Evolutionary conservation across 1,284 basidiomycete species (phyloP).

Genomic region (Meira miltonrushii): DNA sequence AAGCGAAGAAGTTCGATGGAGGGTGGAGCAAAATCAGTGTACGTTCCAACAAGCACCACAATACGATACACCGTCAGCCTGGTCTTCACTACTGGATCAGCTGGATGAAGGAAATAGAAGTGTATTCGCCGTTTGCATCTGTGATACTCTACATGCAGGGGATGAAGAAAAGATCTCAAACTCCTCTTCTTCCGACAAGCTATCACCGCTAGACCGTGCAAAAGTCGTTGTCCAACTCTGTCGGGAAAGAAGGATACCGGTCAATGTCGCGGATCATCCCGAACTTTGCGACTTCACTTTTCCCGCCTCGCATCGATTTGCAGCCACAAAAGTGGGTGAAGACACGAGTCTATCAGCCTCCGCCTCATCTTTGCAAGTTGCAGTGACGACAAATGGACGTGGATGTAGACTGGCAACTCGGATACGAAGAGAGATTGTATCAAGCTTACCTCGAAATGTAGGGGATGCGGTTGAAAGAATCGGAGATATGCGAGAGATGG

Average conservation of each 20-base stretch:
- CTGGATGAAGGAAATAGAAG: constrained; percentile 3
- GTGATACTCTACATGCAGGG: constrained; percentile 42
- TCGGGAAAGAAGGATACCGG: constrained; percentile 60
- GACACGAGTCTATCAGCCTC: constrained; percentile 4
- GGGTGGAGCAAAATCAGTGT: constrained; percentile 59
- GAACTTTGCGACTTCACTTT: constrained; percentile 84
- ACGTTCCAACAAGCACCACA: neutral
- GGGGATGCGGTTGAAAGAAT: constrained; percentile 74
- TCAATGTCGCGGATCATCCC: constrained; percentile 83
- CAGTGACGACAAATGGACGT: constrained; percentile 83
- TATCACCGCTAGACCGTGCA: constrained; percentile 20
- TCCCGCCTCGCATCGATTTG: constrained; percentile 77
- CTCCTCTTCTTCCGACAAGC: constrained; percentile 2
- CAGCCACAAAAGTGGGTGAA: constrained; percentile 29
- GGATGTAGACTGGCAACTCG: constrained; percentile 81
- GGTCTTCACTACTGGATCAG: constrained; percentile 4
- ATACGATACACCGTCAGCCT: neutral
- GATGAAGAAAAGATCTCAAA: neutral
- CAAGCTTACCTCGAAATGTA: constrained; percentile 67
- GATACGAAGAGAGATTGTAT: constrained; percentile 75
- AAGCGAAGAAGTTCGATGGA: constrained; percentile 69
- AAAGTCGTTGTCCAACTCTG: constrained; percentile 33
- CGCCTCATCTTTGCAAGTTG: constrained; percentile 68
- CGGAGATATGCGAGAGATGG: constrained; percentile 65
- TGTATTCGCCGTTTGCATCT: constrained; percentile 48